phyloP scores from a whole-genome alignment of 768 basidiomycete genomes.

The Mycena sanguinolenta region DNA sequence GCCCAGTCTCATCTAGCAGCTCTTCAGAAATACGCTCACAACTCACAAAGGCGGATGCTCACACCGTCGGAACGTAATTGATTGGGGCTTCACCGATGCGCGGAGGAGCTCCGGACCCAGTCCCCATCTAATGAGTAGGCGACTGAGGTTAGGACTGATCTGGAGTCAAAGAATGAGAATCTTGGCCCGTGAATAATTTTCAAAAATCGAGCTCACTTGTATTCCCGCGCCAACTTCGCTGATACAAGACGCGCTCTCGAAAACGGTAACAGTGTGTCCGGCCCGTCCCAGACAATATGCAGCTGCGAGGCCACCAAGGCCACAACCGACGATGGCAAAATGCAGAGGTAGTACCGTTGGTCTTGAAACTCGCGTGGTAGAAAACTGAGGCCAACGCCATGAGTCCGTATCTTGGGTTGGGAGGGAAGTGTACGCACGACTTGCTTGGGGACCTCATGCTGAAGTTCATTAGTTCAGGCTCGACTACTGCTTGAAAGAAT shows the following conservation, averaged over 20 bases:
- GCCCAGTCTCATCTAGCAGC: conserved; percentile 47
- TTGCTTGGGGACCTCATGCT: conserved; percentile 4
- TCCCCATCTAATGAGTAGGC: conserved; percentile 66
- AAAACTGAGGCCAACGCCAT: neutral
- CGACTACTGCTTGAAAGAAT: neutral
- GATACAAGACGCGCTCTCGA: conserved; percentile 51
- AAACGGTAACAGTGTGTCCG: conserved; percentile 56
- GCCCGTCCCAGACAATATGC: conserved; percentile 55
- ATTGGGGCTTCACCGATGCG: conserved; percentile 55
- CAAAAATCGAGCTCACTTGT: conserved; percentile 35
- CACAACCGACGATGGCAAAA: conserved; percentile 32
- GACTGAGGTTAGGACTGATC: conserved; percentile 52
- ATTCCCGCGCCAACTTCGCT: conserved; percentile 67
- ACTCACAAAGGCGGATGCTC: conserved; percentile 20
- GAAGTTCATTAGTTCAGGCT: neutral
- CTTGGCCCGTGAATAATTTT: neutral
- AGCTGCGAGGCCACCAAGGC: conserved; percentile 50
- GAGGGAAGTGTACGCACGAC: conserved; percentile 3
- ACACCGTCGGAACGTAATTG: conserved; percentile 60
- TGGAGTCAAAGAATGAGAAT: conserved; percentile 4
- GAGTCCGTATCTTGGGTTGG: neutral
- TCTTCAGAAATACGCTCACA: neutral
- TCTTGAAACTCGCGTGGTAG: neutral
- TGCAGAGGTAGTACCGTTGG: conserved; percentile 40
- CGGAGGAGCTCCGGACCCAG: conserved; percentile 56